These are phyloP conservation scores for Leptomonas seymouri DNA, from an alignment of 208 protist species.

Conservation along the genomic window DNA sequence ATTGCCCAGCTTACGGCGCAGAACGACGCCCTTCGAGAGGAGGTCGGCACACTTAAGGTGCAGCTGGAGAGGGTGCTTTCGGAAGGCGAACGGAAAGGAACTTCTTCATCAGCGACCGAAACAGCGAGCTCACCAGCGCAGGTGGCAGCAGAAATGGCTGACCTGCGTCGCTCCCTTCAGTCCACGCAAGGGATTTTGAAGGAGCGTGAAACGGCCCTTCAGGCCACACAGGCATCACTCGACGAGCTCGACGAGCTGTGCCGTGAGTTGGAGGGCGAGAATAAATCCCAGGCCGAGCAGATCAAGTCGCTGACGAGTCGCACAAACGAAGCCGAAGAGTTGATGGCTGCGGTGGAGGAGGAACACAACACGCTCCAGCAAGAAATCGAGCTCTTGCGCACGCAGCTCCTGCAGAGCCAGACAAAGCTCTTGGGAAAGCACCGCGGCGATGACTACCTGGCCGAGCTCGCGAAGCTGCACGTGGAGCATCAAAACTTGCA, in stretches of 20 bases:
- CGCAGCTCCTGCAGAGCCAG: slow-evolving; percentile 62
- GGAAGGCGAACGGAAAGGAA: neutral
- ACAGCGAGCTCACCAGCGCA: neutral
- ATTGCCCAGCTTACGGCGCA: slow-evolving; percentile 60
- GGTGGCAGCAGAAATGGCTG: slow-evolving; percentile 15
- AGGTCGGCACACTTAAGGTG: slow-evolving; percentile 24
- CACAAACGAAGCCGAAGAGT: slow-evolving; percentile 41
- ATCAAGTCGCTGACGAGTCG: slow-evolving; percentile 45
- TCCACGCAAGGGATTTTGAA: slow-evolving; percentile 33
- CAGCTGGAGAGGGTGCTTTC: slow-evolving; percentile 31
- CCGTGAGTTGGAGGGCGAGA: slow-evolving; percentile 68
- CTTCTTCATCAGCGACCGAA: neutral
- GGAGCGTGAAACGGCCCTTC: slow-evolving; percentile 44
- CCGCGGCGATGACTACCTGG: slow-evolving; percentile 59
- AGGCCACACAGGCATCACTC: slow-evolving; percentile 43
- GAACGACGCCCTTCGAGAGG: slow-evolving; percentile 52
- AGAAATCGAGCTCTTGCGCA: slow-evolving; percentile 43
- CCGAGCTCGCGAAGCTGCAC: slow-evolving; percentile 65
- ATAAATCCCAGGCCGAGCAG: slow-evolving; percentile 29
- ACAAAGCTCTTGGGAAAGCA: slow-evolving; percentile 48
- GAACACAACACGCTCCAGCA: slow-evolving; percentile 28
- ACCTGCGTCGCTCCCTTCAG: slow-evolving; percentile 25
- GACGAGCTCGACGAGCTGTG: slow-evolving; percentile 67
- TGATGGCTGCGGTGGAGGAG: slow-evolving; percentile 44
- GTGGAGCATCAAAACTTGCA: slow-evolving; percentile 71